Conservation (phyloP, 495 filamentous ascomycete genomes). For the Stereocaulon alpinum region DNA sequence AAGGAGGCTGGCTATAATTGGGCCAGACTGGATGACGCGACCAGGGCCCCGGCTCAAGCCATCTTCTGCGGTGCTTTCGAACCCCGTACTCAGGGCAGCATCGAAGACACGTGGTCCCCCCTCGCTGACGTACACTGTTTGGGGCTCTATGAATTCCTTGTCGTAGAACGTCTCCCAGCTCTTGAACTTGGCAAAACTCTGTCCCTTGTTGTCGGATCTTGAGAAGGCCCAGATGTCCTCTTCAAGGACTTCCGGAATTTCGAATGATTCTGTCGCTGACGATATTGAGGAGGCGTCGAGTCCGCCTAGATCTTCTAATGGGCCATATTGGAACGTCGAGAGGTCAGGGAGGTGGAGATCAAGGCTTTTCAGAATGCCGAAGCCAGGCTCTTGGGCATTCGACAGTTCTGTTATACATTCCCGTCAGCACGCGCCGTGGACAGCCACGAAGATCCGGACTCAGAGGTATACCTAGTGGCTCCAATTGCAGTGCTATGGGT, state of each 20-base stretch:
- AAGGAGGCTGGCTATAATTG: slow-evolving; percentile 34
- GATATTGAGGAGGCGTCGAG: slow-evolving; percentile 13
- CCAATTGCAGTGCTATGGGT: slow-evolving; percentile 30
- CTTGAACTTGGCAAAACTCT: slow-evolving; percentile 35
- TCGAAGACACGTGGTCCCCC: slow-evolving; percentile 65
- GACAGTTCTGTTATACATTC: background rate
- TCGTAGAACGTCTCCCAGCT: slow-evolving; percentile 66
- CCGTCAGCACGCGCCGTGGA: background rate
- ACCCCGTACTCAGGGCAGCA: slow-evolving; percentile 41
- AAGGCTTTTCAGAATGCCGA: slow-evolving; percentile 1
- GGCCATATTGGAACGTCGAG: slow-evolving; percentile 9
- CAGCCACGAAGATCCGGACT: background rate
- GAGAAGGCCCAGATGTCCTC: slow-evolving; percentile 49
- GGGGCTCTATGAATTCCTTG: slow-evolving; percentile 31
- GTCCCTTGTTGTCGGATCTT: slow-evolving; percentile 12
- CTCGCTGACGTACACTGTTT: slow-evolving; percentile 64
- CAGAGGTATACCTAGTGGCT: slow-evolving; percentile 29
- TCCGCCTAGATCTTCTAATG: slow-evolving; percentile 19
- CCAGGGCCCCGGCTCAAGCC: background rate
- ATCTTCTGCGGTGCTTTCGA: background rate
- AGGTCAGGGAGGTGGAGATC: slow-evolving; percentile 4
- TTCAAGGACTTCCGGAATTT: slow-evolving; percentile 22
- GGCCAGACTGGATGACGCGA: slow-evolving; percentile 17
- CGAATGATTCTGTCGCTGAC: slow-evolving; percentile 17
- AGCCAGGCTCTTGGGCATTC: background rate